Evolutionary conservation across 176 grass and related monocot species (phyloP).

Genomic region (Canna indica): DNA sequence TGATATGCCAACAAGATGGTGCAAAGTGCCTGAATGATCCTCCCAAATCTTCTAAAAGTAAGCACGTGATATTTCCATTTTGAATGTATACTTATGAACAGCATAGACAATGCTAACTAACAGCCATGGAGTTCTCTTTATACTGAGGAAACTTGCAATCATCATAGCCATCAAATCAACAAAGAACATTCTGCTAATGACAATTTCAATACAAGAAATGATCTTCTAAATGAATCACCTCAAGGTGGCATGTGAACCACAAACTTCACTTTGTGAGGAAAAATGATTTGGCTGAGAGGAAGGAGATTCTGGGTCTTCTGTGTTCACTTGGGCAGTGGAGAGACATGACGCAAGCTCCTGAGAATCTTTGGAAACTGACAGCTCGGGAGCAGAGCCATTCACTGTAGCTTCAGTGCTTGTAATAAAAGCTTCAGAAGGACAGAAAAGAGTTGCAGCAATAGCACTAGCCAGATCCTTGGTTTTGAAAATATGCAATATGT

Average conservation of each 20-base stretch:
- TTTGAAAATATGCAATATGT: conserved; percentile 96
- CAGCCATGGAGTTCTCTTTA: no score
- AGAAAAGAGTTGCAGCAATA: conserved; percentile 76
- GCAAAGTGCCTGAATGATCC: neutral
- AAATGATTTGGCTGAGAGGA: conserved; percentile 14
- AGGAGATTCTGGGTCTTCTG: conserved; percentile 24
- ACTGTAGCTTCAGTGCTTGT: conserved; percentile 24
- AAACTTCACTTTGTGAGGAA: conserved; percentile 27
- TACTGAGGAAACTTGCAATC: no score
- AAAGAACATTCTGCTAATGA: neutral
- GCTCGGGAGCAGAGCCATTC: conserved; percentile 39
- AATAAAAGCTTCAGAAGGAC: conserved; percentile 42
- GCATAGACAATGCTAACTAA: neutral
- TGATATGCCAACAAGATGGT: neutral
- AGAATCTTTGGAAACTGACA: conserved; percentile 8
- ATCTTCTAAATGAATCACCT: conserved; percentile 37
- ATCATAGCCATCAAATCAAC: neutral
- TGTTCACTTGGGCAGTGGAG: conserved; percentile 16
- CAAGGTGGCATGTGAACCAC: conserved; percentile 44
- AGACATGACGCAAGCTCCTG: conserved; percentile 21
- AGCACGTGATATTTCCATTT: neutral
- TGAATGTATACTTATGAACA: neutral
- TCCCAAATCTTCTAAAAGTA: neutral
- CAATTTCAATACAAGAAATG: neutral
- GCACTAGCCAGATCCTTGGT: conserved; percentile 84